Conservation (phyloP, 768 basidiomycete species). For the Kwoniella dejecticola region DNA sequence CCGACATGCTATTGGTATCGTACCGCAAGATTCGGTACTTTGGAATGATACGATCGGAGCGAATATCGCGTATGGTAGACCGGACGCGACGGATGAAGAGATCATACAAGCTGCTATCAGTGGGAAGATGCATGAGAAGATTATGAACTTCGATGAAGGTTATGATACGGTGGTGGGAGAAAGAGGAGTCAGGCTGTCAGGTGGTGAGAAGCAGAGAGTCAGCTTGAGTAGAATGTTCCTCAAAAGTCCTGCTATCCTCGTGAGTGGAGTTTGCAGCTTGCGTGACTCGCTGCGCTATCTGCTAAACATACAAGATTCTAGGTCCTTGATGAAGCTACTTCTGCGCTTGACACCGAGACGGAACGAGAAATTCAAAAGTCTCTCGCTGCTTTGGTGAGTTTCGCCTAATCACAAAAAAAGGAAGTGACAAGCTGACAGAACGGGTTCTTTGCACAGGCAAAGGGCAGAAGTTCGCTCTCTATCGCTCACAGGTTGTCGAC, state of each 20-base stretch:
- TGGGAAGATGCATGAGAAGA: slow-evolving; percentile 84
- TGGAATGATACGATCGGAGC: slow-evolving; percentile 55
- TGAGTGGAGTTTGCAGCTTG: slow-evolving; percentile 61
- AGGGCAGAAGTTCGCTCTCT: slow-evolving; percentile 71
- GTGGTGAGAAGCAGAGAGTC: slow-evolving; percentile 87
- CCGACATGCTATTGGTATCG: slow-evolving; percentile 79
- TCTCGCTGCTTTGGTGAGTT: slow-evolving; percentile 66
- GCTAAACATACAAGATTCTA: slow-evolving; percentile 6
- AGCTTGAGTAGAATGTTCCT: slow-evolving; percentile 83
- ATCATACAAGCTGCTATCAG: slow-evolving; percentile 76
- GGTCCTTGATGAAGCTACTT: slow-evolving; percentile 54
- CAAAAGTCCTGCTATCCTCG: slow-evolving; percentile 78
- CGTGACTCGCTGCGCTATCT: no score
- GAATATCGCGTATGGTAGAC: slow-evolving; percentile 71
- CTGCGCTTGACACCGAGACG: slow-evolving; percentile 81
- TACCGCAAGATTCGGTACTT: slow-evolving; percentile 71
- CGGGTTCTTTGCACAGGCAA: slow-evolving; percentile 45
- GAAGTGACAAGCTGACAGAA: background rate
- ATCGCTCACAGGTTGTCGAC: slow-evolving; percentile 73
- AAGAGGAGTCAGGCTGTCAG: slow-evolving; percentile 77
- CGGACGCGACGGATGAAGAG: slow-evolving; percentile 69
- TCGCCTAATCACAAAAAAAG: background rate
- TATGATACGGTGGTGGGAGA: slow-evolving; percentile 89
- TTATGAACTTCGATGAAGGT: slow-evolving; percentile 75
- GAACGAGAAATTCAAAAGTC: slow-evolving; percentile 88